Evolutionary conservation across 306 rosid genomes (phyloP).

Genomic region (Casuarina glauca): DNA sequence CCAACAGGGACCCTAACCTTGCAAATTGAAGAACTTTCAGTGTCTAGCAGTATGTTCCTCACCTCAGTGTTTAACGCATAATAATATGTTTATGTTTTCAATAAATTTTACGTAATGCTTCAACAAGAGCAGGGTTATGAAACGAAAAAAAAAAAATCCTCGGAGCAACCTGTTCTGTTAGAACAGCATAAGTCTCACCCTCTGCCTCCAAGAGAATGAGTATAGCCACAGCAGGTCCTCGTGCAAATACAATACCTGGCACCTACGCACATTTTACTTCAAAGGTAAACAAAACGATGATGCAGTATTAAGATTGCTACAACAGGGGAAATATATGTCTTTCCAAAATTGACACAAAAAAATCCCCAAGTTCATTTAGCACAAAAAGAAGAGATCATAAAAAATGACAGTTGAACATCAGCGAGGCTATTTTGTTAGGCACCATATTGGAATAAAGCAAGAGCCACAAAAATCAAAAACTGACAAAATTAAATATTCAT

Average conservation of each 20-base stretch:
- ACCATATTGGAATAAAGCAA: constrained; percentile 1
- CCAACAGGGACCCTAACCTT: constrained; percentile 93
- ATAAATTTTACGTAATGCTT: not conserved
- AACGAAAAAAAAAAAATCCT: not conserved
- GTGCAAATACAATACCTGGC: constrained; percentile 95
- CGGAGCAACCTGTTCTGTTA: constrained; percentile 76
- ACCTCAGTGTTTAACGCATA: not conserved
- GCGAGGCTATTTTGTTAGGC: constrained; percentile 1
- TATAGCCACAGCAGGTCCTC: constrained; percentile 92
- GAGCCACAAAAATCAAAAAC: not conserved
- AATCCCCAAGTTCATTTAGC: not conserved
- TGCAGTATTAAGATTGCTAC: constrained; percentile 15
- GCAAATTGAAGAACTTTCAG: constrained; percentile 28
- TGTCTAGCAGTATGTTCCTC: not conserved
- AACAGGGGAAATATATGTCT: constrained; percentile 5
- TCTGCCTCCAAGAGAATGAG: constrained; percentile 80
- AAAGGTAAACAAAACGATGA: constrained; percentile 35
- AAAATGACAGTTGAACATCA: not conserved
- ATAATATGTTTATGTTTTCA: not conserved
- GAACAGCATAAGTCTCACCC: constrained; percentile 81
- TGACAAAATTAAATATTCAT: constrained; percentile 6
- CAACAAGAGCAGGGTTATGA: constrained; percentile 3
- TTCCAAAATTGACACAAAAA: not conserved
- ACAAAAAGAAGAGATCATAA: not conserved
- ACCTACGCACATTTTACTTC: constrained; percentile 57